phyloP scores from a whole-genome alignment of 73 alveolate species.

The Tetrahymena malaccensis region DNA sequence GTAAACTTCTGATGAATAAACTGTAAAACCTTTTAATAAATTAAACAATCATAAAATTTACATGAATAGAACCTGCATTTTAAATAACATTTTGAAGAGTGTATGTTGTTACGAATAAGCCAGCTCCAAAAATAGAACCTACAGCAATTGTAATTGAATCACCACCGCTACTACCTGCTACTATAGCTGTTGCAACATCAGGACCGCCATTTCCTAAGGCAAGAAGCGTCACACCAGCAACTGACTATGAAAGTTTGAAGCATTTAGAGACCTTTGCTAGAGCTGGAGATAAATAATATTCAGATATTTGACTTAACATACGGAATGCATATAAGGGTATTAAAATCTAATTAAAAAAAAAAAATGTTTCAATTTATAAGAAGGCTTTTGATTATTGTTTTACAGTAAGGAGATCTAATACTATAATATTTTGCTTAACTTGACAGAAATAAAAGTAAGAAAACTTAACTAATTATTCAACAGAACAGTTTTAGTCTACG shows the following conservation, averaged over 20 bases:
- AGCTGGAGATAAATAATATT: background rate
- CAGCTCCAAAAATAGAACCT: slow-evolving; percentile 48
- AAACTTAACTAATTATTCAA: background rate
- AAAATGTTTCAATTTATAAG: no score
- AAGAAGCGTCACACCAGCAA: slow-evolving; percentile 73
- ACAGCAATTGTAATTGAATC: slow-evolving; percentile 13
- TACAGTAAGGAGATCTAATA: background rate
- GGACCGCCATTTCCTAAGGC: slow-evolving; percentile 99
- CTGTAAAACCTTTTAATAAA: background rate
- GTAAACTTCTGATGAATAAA: background rate
- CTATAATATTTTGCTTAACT: background rate
- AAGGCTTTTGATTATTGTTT: background rate
- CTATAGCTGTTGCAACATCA: slow-evolving; percentile 89
- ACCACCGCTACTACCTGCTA: slow-evolving; percentile 55
- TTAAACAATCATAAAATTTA: slow-evolving; percentile 49
- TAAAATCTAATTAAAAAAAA: background rate
- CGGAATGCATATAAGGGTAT: background rate
- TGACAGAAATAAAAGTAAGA: background rate
- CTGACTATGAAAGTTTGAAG: background rate
- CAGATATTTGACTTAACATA: background rate
- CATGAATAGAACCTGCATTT: slow-evolving; percentile 56
- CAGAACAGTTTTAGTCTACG: background rate
- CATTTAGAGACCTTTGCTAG: background rate
- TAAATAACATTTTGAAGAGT: slow-evolving; percentile 55
- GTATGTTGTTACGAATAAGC: slow-evolving; percentile 42